Conservation (phyloP, 2,329 filamentous ascomycete species). For the Pseudogymnoascus sp. region DNA sequence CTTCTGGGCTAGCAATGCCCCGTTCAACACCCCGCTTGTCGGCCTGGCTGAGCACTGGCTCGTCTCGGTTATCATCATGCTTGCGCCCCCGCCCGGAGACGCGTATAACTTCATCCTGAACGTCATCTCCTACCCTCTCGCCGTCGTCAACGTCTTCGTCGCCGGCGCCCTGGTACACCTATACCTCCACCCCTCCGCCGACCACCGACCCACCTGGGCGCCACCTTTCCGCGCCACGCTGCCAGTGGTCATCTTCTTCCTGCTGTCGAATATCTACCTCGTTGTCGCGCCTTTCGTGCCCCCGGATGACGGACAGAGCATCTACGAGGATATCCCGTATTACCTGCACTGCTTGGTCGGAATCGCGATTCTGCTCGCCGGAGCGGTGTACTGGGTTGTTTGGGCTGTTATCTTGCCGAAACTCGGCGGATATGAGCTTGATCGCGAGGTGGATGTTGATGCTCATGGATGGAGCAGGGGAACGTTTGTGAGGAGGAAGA, state of each 20-base stretch:
- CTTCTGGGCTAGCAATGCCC: conserved; percentile 56
- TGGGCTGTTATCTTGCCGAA: conserved; percentile 46
- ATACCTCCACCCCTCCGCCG: conserved; percentile 39
- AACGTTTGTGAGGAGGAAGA: conserved; percentile 35
- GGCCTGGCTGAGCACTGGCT: conserved; percentile 57
- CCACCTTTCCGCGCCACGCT: conserved; percentile 47
- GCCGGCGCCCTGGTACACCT: conserved; percentile 45
- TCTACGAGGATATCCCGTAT: conserved; percentile 47
- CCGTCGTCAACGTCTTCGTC: conserved; percentile 49
- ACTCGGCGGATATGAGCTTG: conserved; percentile 46
- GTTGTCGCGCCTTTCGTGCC: conserved; percentile 51
- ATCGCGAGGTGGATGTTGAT: conserved; percentile 45
- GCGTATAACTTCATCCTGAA: conserved; percentile 57
- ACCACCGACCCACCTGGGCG: conserved; percentile 42
- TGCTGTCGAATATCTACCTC: conserved; percentile 53
- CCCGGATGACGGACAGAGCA: conserved; percentile 41
- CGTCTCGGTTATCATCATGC: conserved; percentile 56
- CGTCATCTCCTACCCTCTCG: conserved; percentile 56
- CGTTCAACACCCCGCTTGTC: conserved; percentile 53
- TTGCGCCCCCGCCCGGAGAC: conserved; percentile 59
- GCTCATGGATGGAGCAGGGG: conserved; percentile 56
- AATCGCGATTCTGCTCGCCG: conserved; percentile 43
- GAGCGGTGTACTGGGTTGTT: conserved; percentile 47
- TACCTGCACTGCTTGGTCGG: conserved; percentile 51
- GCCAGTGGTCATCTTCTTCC: conserved; percentile 49